Evolutionary conservation across 257 asterid genomes (phyloP).

Genomic region (Parsonsia alboflavescens): DNA sequence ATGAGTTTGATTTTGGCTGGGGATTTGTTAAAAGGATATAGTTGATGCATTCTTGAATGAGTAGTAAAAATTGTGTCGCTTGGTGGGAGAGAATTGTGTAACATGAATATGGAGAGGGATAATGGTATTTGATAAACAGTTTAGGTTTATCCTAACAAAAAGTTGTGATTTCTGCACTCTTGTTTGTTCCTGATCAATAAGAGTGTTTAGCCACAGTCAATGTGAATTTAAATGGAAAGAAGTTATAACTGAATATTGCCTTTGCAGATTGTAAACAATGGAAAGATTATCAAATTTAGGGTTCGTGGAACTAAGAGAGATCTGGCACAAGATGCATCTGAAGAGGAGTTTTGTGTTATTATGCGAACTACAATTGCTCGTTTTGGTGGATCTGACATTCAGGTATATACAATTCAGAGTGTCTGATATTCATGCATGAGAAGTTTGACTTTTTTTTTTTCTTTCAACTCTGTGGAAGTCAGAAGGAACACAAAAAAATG

Average conservation of each 20-base stretch:
- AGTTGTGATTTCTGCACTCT: background rate
- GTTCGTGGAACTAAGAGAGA: constrained; percentile 74
- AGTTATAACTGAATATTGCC: constrained; percentile 7
- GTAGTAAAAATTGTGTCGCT: background rate
- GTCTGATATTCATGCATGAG: background rate
- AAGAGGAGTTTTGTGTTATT: constrained; percentile 85
- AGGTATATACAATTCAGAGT: constrained; percentile 34
- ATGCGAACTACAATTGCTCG: constrained; percentile 83
- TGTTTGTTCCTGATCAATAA: background rate
- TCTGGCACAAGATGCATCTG: constrained; percentile 44
- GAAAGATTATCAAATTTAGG: constrained; percentile 72
- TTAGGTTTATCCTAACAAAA: background rate
- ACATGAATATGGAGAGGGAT: background rate
- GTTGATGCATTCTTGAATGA: background rate
- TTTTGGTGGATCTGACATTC: constrained; percentile 84
- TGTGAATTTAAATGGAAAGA: background rate
- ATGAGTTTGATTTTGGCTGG: background rate
- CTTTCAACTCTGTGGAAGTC: background rate
- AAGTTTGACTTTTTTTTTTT: background rate
- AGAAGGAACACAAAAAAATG: background rate
- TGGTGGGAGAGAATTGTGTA: background rate
- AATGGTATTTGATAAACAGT: background rate
- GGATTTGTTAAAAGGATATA: background rate
- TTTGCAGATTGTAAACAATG: constrained; percentile 65
- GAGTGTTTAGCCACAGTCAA: background rate